Base-by-base conservation (phyloP, 768 basidiomycete species). In the Krasilnikovozyma curviuscula region DNA sequence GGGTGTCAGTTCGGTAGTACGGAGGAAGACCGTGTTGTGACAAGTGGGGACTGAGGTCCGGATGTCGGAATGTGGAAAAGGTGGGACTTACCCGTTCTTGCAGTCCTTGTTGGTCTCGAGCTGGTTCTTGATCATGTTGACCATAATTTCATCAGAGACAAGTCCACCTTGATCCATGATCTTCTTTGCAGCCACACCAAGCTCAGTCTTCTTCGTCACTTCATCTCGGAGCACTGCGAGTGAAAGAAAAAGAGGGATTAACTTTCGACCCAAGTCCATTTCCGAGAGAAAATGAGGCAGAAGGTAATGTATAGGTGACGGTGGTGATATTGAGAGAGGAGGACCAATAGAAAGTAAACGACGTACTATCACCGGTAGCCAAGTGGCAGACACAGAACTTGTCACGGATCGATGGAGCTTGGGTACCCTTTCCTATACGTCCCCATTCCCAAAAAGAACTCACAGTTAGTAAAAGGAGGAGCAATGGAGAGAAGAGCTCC, bases 201-300 rank as follows among this genome's bases (percentile, higher is more conserved):
- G 75, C 35, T 74, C 68, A 4, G 93, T 93, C 69, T 89, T 81
- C 63, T 77, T 66, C 30, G 76, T 61, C 52, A 98, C 86, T 65
- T 98, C 86, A 54, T 86, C 83, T 42, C 93, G 81, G 49, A 98
- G 73, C 86, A 98, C n/a, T n/a, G n/a, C n/a, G n/a, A n/a, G n/a
- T n/a, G n/a, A n/a, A n/a, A n/a, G n/a, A n/a, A n/a, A n/a, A n/a
- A n/a, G n/a, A n/a, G n/a, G n/a, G n/a, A n/a, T n/a, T n/a, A n/a
- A n/a, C n/a, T n/a, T n/a, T n/a, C n/a, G n/a, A n/a, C n/a, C n/a
- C n/a, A n/a, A n/a, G n/a, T n/a, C n/a, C n/a, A n/a, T n/a, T n/a
- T n/a, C n/a, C n/a, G n/a, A n/a, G n/a, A n/a, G n/a, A n/a, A n/a
- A n/a, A n/a, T n/a, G n/a, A n/a, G n/a, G n/a, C n/a, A n/a, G n/a